Evolutionary conservation across 192 early-diverging fungal genomes (phyloP).

Genomic region (Backusella luteola): DNA sequence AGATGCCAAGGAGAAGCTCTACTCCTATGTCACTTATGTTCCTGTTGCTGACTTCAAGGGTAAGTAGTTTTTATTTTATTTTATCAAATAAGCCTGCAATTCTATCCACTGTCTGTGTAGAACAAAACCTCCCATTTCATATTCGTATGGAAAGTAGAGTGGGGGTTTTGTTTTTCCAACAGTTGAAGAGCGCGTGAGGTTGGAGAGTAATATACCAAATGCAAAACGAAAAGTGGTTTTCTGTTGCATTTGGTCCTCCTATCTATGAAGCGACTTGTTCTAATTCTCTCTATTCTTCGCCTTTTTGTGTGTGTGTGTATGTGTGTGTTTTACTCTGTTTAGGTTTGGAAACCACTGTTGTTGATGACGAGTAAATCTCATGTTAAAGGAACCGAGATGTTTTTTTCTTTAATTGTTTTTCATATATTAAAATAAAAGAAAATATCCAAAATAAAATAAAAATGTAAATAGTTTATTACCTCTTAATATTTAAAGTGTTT

Average conservation of each 20-base stretch:
- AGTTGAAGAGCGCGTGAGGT: conserved; percentile 15
- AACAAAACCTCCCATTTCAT: background rate
- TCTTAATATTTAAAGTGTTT: no score
- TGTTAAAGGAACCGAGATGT: background rate
- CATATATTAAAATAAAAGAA: background rate
- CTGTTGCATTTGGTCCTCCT: conserved; percentile 2
- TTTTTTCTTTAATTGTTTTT: background rate
- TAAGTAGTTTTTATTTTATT: conserved; percentile 25
- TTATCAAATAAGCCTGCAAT: background rate
- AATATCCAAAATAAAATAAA: background rate
- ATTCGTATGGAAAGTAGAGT: background rate
- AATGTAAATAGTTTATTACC: background rate
- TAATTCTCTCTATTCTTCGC: background rate
- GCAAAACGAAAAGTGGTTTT: background rate
- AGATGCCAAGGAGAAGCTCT: conserved; percentile 95
- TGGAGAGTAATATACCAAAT: conserved; percentile 18
- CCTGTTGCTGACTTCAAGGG: conserved; percentile 90
- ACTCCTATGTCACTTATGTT: conserved; percentile 91
- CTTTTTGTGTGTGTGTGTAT: background rate
- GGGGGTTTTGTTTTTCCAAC: background rate
- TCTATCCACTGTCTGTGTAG: conserved; percentile 10
- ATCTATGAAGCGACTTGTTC: conserved; percentile 18
- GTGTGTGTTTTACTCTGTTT: background rate
- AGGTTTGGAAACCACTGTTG: conserved; percentile 32
- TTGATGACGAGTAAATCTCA: conserved; percentile 36